Conservation (phyloP, 108 stramenopile genomes). For the Skeletonema costatum region DNA sequence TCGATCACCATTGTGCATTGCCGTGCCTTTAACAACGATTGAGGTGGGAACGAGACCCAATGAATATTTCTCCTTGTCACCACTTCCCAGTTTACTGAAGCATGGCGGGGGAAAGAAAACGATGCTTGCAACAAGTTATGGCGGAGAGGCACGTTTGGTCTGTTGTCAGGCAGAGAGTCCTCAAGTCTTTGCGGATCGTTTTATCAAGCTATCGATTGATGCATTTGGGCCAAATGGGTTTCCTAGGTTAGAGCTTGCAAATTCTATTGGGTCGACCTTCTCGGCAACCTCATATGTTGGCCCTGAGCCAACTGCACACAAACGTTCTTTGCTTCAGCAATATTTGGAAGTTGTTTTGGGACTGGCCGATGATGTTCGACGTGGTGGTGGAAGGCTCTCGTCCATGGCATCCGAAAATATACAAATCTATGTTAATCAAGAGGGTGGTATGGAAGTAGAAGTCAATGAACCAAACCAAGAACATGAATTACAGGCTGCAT, state of each 20-base stretch:
- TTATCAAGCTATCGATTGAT: slow-evolving; percentile 85
- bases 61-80: slow-evolving; percentile 74
- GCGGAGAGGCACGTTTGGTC: slow-evolving; percentile 68
- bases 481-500: slow-evolving; percentile 21
- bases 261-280: slow-evolving; percentile 78
- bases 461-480: slow-evolving; percentile 9
- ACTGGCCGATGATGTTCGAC: slow-evolving; percentile 64
- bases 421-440: slow-evolving; percentile 29
- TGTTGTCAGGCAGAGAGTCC: slow-evolving; percentile 37
- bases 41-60: slow-evolving; percentile 90
- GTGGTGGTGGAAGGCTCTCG: slow-evolving; percentile 12
- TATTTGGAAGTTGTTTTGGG: slow-evolving; percentile 83
- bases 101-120: slow-evolving; percentile 8
- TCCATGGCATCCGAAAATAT: slow-evolving; percentile 53
- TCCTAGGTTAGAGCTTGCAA: slow-evolving; percentile 82
- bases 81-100: slow-evolving; percentile 19
- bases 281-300: slow-evolving; percentile 86
- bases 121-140: slow-evolving; percentile 63
- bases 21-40: slow-evolving; percentile 76
- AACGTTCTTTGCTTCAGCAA: slow-evolving; percentile 59
- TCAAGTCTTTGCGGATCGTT: slow-evolving; percentile 83
- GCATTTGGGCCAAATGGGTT: slow-evolving; percentile 88
- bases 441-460: slow-evolving; percentile 32
- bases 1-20: slow-evolving; percentile 77
- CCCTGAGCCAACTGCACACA: slow-evolving; percentile 60